phyloP scores from a whole-genome alignment of 2,329 filamentous ascomycete genomes.

The Hypoxylon sp. region DNA sequence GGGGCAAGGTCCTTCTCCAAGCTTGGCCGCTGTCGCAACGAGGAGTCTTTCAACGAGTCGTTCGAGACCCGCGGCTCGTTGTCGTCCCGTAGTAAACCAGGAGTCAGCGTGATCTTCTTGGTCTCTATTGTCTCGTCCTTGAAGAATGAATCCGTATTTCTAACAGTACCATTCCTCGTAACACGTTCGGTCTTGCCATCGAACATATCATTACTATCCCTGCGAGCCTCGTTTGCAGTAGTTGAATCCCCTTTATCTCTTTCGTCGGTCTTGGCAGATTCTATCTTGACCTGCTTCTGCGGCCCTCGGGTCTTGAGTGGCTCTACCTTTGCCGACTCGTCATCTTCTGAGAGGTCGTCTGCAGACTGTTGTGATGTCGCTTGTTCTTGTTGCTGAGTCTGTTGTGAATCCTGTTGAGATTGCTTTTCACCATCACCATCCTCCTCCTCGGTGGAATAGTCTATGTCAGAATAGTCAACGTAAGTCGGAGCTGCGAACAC shows the following conservation, averaged over 20 bases:
- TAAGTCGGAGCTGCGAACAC: conserved; percentile 89
- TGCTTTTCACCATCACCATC: conserved; percentile 65
- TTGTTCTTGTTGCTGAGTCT: conserved; percentile 51
- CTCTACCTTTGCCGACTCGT: conserved; percentile 70
- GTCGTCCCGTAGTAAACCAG: conserved; percentile 91
- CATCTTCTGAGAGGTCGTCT: conserved; percentile 57
- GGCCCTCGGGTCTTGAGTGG: conserved; percentile 65
- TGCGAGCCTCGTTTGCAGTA: conserved; percentile 48
- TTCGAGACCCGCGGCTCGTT: conserved; percentile 62
- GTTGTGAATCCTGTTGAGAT: conserved; percentile 54
- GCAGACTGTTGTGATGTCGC: conserved; percentile 51
- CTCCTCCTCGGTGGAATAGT: conserved; percentile 87
- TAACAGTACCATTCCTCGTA: conserved; percentile 86
- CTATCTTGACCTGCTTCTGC: conserved; percentile 59
- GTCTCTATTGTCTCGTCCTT: conserved; percentile 96
- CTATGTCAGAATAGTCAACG: conserved; percentile 87
- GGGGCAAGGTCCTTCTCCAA: conserved; percentile 67
- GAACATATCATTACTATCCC: conserved; percentile 78
- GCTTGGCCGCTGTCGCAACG: conserved; percentile 69
- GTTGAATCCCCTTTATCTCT: conserved; percentile 52
- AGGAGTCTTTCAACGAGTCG: conserved; percentile 61
- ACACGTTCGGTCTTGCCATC: conserved; percentile 70
- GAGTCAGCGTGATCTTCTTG: conserved; percentile 96
- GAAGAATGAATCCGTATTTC: conserved; percentile 97
- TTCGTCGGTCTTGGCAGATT: conserved; percentile 56